Percentiles rank a stretch among this genome's conserved stretches.
These are phyloP conservation scores for Podaxis rugospora DNA, from an alignment of 768 basidiomycete species.

Conservation along the genomic window DNA sequence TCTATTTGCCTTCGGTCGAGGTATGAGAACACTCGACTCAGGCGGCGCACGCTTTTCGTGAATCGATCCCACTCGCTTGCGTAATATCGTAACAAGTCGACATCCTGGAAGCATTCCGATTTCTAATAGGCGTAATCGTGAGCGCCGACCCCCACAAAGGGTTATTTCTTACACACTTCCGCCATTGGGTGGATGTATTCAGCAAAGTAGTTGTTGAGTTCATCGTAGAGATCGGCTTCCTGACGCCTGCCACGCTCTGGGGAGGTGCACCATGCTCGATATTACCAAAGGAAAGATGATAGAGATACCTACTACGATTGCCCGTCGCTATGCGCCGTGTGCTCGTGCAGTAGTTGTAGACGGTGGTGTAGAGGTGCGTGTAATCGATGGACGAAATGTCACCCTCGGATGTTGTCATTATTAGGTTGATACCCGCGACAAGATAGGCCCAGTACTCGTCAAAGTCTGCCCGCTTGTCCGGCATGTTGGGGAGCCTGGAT, in stretches of 20 bases:
- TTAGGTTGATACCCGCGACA: constrained; percentile 80
- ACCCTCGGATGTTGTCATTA: constrained; percentile 70
- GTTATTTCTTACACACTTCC: constrained; percentile 24
- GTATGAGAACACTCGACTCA: constrained; percentile 95
- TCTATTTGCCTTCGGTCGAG: constrained; percentile 99
- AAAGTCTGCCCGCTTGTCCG: constrained; percentile 67
- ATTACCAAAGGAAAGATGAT: constrained; percentile 32
- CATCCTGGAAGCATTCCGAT: constrained; percentile 78
- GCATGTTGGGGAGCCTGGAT: constrained; percentile 43
- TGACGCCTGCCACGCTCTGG: constrained; percentile 82
- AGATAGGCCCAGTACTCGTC: constrained; percentile 84
- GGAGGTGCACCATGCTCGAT: constrained; percentile 11
- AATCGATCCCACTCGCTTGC: constrained; percentile 94
- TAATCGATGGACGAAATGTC: constrained; percentile 70
- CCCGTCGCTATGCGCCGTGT: constrained; percentile 20
- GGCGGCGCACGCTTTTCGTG: constrained; percentile 92
- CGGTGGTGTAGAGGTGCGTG: constrained; percentile 85
- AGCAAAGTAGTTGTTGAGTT: constrained; percentile 86
- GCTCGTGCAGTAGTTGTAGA: constrained; percentile 91
- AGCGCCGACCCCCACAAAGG: constrained; percentile 4
- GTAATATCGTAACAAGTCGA: constrained; percentile 87
- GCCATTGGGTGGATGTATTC: constrained; percentile 74
- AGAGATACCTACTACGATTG: constrained; percentile 59
- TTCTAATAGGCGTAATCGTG: constrained; percentile 41
- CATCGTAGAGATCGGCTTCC: constrained; percentile 76